Evolutionary conservation across 2,329 filamentous ascomycete genomes (phyloP).

Genomic region (Dactylella cylindrospora): DNA sequence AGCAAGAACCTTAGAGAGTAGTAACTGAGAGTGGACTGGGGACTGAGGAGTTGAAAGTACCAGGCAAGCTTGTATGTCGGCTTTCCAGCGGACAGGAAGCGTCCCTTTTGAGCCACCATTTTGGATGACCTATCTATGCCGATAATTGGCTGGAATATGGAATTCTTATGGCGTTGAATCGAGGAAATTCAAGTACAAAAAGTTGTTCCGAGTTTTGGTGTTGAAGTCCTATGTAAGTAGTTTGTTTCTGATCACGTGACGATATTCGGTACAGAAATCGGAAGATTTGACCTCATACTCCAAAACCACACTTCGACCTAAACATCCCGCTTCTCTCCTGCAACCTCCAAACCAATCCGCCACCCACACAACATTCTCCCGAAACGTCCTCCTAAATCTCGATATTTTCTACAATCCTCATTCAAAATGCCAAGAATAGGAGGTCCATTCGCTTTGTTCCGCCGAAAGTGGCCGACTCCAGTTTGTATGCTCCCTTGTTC

Average conservation of each 20-base stretch:
- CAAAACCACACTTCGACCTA: not conserved
- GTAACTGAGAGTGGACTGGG: not conserved
- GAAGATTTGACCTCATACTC: constrained; percentile 41
- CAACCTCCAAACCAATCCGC: not conserved
- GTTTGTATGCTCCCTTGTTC: constrained; percentile 63
- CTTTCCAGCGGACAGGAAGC: constrained; percentile 34
- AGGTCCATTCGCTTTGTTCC: constrained; percentile 55
- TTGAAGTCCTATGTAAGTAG: constrained; percentile 10
- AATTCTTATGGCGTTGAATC: not conserved
- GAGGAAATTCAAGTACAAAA: not conserved
- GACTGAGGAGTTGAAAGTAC: constrained; percentile 2
- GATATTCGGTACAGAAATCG: constrained; percentile 15
- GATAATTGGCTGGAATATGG: constrained; percentile 5
- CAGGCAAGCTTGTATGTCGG: constrained; percentile 33
- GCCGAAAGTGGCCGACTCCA: constrained; percentile 80
- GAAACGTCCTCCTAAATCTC: not conserved
- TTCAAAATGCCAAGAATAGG: constrained; percentile 32
- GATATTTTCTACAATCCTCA: too few relatives aligned
- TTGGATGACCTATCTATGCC: not conserved
- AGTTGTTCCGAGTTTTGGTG: not conserved
- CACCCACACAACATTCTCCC: not conserved
- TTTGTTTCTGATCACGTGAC: constrained; percentile 33
- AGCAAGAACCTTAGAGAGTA: not conserved
- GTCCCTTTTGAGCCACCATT: constrained; percentile 24
- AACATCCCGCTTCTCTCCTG: not conserved